These are phyloP conservation scores for Hypoxylon sp. DNA, from an alignment of 2,329 filamentous ascomycete species.

Conservation along the genomic window DNA sequence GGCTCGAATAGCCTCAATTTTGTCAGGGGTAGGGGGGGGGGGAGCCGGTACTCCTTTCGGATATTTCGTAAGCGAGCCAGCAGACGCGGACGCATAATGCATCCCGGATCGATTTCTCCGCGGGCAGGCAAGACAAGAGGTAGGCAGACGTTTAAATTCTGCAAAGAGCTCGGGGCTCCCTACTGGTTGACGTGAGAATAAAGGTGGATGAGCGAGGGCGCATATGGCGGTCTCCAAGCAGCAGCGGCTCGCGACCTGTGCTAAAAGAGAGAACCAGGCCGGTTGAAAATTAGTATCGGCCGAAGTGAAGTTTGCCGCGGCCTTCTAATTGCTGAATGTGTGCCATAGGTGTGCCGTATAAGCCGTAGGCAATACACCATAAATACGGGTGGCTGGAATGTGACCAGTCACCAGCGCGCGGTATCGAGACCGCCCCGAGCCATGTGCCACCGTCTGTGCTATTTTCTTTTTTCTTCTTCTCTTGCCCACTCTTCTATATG, in stretches of 20 bases:
- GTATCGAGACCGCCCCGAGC: constrained; percentile 28
- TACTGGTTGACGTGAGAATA: constrained; percentile 4
- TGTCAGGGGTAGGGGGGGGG: neutral
- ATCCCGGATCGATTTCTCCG: constrained; percentile 8
- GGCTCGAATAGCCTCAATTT: constrained; percentile 36
- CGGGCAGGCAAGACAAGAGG: neutral
- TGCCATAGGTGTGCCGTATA: neutral
- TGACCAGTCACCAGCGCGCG: constrained; percentile 32
- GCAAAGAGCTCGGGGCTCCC: constrained; percentile 2
- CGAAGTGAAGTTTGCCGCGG: neutral
- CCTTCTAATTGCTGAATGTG: neutral
- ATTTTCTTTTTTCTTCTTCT: constrained; percentile 3
- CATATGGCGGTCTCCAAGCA: constrained; percentile 10
- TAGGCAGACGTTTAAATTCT: neutral
- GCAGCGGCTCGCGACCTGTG: neutral
- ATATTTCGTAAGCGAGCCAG: constrained; percentile 1
- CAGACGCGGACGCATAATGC: neutral
- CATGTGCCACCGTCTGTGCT: constrained; percentile 23
- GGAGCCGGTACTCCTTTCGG: neutral
- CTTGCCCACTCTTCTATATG: constrained; percentile 22
- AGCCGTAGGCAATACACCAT: constrained; percentile 5
- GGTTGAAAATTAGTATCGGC: constrained; percentile 14
- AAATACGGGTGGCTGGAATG: constrained; percentile 30
- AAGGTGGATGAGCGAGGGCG: constrained; percentile 6
- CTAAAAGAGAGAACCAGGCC: constrained; percentile 1